A percentile compares a stretch with the other conserved stretches of the same genome.
phyloP scores from a whole-genome alignment of 176 grass and related monocot species.

The Carex littledalei region DNA sequence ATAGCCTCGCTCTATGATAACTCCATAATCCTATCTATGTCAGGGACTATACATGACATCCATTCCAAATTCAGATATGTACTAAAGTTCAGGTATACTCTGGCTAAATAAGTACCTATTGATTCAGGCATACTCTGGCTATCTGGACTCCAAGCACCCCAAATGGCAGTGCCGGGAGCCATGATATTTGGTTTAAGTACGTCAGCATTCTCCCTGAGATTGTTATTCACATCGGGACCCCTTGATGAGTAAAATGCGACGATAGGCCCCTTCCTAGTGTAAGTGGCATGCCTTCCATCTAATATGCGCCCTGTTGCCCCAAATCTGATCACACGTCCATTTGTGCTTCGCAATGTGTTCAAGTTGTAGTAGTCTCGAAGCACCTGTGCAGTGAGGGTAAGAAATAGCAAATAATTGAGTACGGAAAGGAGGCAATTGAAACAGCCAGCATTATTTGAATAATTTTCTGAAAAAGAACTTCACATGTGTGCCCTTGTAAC shows the following conservation, averaged over 20 bases:
- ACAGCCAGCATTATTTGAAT: not conserved
- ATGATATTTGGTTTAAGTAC: slow-evolving; percentile 85
- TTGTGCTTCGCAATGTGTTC: slow-evolving; percentile 33
- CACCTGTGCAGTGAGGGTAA: slow-evolving; percentile 21
- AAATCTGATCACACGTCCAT: slow-evolving; percentile 32
- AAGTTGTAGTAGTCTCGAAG: slow-evolving; percentile 52
- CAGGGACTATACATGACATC: not conserved
- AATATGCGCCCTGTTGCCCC: slow-evolving; percentile 45
- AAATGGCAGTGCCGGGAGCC: slow-evolving; percentile 74
- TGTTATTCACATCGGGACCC: slow-evolving; percentile 66
- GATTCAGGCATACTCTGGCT: slow-evolving; percentile 34
- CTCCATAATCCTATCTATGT: not conserved
- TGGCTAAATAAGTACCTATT: not conserved
- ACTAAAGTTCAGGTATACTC: slow-evolving; percentile 18
- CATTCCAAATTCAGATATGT: not conserved
- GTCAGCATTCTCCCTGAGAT: slow-evolving; percentile 41
- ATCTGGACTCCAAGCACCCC: slow-evolving; percentile 84
- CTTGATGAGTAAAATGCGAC: slow-evolving; percentile 72
- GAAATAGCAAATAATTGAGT: not conserved
- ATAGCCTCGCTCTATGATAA: too few relatives aligned
- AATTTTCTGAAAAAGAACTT: not conserved
- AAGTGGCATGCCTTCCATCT: slow-evolving; percentile 63
- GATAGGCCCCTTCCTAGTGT: slow-evolving; percentile 38
- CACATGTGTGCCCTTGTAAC: not conserved
- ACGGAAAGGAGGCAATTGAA: not conserved